These are phyloP conservation scores for Phaeodactylum tricornutum DNA, from an alignment of 108 stramenopile species.

Conservation along the genomic window DNA sequence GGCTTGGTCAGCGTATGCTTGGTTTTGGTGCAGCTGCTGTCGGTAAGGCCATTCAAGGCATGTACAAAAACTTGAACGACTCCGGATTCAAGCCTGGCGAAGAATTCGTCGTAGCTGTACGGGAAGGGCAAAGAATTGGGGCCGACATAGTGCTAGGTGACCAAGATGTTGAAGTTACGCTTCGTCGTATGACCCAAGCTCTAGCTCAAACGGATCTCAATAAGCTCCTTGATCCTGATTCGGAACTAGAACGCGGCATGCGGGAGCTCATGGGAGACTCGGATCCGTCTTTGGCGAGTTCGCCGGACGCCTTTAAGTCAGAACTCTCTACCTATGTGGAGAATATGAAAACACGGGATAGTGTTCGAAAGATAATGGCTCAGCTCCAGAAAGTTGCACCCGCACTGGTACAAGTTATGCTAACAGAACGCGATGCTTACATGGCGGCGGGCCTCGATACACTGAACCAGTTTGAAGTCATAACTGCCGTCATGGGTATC, in stretches of 20 bases:
- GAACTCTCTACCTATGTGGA: slow-evolving; percentile 56
- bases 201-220: slow-evolving; percentile 49
- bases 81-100: slow-evolving; percentile 61
- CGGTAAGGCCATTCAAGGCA: slow-evolving; percentile 39
- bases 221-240: slow-evolving; percentile 24
- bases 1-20: not conserved
- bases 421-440: slow-evolving; percentile 66
- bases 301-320: slow-evolving; percentile 10
- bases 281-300: not conserved
- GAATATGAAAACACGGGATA: slow-evolving; percentile 46
- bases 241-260: slow-evolving; percentile 20
- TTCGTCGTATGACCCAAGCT: slow-evolving; percentile 49
- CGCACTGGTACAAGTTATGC: slow-evolving; percentile 54
- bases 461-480: slow-evolving; percentile 29
- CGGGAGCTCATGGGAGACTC: not conserved
- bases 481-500: slow-evolving; percentile 65
- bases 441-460: slow-evolving; percentile 66
- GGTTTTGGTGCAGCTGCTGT: slow-evolving; percentile 17
- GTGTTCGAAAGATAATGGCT: slow-evolving; percentile 38
- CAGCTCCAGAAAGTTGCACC: slow-evolving; percentile 46
- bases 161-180: slow-evolving; percentile 61
- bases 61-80: slow-evolving; percentile 55
- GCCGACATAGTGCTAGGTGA: slow-evolving; percentile 71
- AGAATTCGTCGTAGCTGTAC: slow-evolving; percentile 62
- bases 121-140: slow-evolving; percentile 42